Base-by-base conservation (phyloP, 129 eudicot genomes). In the Ambrosia artemisiifolia region DNA sequence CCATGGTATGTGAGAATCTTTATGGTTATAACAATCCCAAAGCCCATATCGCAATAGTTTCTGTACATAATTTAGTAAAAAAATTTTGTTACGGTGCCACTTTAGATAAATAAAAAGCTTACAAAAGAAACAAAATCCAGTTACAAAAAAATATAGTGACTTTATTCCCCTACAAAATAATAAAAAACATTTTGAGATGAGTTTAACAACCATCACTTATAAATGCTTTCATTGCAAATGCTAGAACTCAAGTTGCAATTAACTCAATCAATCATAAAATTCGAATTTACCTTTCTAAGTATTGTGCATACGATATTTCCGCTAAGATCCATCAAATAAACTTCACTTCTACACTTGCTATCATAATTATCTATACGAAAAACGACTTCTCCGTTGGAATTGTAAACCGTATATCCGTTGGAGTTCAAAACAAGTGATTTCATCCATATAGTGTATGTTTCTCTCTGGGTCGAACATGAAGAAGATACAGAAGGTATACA, bases 361-460 rank as follows among this genome's bases (percentile, higher is more conserved):
- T 83, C 82, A n/a, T 89, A 90, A 71, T 90, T 90, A 53, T 90
- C 96, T 5, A 90, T 85, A 14, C 96, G 93, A 74, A 75, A 90
- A 46, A 85, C 86, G 5, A 90, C 73, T 2, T 81, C 54, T 19
- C 94, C 96, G 0, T 62, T 53, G 9, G 94, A 80, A 70, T 90
- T 75, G 24, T 69, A 90, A 3, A 90, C 80, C 0, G 96, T 87
- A 51, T 77, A 87, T 7, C 96, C 96, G 40, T 87, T 83, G 6
- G 93, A 80, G 71, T 87, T 86, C 20, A 85, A 63, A 6, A 90
- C 93, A 14, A 90, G 88, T 13, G 96, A 90, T 73, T 90, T 90
- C 96, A 90, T 87, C 96, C 96, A 87, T 30, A 90, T 57, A 1
- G 96, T 90, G 32, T 78, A 90, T 43, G 71, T 67, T 67, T 84